Base-by-base conservation (phyloP, 768 basidiomycete species). In the Boletus patriciae region DNA sequence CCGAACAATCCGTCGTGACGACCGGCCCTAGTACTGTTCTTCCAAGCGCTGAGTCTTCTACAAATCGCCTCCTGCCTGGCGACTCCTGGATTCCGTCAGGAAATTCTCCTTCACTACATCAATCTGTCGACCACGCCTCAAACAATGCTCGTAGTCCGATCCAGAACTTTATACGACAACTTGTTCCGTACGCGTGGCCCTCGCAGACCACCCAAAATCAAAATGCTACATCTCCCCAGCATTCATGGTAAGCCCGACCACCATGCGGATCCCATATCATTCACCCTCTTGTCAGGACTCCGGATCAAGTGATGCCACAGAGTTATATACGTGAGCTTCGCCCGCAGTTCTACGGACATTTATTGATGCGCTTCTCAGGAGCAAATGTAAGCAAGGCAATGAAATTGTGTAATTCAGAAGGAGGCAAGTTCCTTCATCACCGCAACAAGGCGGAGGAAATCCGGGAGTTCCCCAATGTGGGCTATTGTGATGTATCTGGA, bases 1-100 rank as follows among this genome's bases (percentile, higher is more conserved):
- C 9, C 6, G 31, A 25, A 13, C 31, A 34, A 13, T 25, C 41
- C 10, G 9, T 18, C 11, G n/a, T 23, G 11, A 34, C 21, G 21
- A 31, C 18, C 9, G 42, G 18, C 11, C 11, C 33, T 23, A n/a
- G 41, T 18, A 47, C 46, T 15, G 13, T n/a, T 6, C 21, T 97
- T 60, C 74, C 96, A 49, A 84, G 85, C 12, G 10, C 7, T 3
- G 43, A 27, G 18, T 27, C 42, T n/a, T 19, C 34, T 16, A 37
- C 21, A 18, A n/a, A 18, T 12, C 33, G 4, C 15, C 19, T n/a
- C 11, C 18, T 23, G 1, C 31, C 23, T 4, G 10, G 21, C 6
- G 21, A 5, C 6, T 40, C 21, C 8, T 19, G 12, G 4, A 36
- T 23, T 18, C 21, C 33, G 12, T 23, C 33, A 4, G 42, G 18